Evolutionary conservation across 768 basidiomycete genomes (phyloP).

Genomic region (Calocera cornea): DNA sequence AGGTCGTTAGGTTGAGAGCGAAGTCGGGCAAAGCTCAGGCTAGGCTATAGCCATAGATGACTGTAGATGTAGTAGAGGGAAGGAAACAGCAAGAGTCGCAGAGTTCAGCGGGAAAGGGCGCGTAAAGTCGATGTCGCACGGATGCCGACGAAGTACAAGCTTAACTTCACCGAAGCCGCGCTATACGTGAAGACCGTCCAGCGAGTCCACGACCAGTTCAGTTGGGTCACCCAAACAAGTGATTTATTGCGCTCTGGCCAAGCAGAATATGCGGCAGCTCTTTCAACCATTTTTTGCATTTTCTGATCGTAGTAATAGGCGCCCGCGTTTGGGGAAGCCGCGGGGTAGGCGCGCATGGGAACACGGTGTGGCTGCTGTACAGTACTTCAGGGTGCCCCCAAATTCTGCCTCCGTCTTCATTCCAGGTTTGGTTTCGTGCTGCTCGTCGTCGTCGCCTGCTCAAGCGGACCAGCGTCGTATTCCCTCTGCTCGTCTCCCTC

Average conservation of each 20-base stretch:
- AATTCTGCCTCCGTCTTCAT: conserved; percentile 1
- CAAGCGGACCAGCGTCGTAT: conserved; percentile 3
- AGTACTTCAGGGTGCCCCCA: conserved; percentile 3
- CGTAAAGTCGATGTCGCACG: no score
- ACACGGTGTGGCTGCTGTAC: not conserved
- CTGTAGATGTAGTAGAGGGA: not conserved
- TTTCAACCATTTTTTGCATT: no score
- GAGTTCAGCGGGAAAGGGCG: no score
- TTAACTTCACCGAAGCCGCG: no score
- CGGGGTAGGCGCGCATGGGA: not conserved
- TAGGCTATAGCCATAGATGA: conserved; percentile 20
- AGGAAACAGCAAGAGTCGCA: no score
- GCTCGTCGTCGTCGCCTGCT: not conserved
- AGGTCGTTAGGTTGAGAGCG: conserved; percentile 12
- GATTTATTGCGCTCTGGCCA: no score
- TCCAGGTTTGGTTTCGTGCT: conserved; percentile 1
- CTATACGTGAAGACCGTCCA: no score
- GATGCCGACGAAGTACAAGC: no score
- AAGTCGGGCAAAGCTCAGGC: conserved; percentile 12
- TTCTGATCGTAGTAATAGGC: not conserved
- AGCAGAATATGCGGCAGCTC: no score
- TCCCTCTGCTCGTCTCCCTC: not conserved
- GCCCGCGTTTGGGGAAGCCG: not conserved
- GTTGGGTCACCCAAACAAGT: no score
- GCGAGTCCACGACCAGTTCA: no score